These are phyloP conservation scores for Boehmeria nivea DNA, from an alignment of 306 rosid genomes.

Conservation along the genomic window DNA sequence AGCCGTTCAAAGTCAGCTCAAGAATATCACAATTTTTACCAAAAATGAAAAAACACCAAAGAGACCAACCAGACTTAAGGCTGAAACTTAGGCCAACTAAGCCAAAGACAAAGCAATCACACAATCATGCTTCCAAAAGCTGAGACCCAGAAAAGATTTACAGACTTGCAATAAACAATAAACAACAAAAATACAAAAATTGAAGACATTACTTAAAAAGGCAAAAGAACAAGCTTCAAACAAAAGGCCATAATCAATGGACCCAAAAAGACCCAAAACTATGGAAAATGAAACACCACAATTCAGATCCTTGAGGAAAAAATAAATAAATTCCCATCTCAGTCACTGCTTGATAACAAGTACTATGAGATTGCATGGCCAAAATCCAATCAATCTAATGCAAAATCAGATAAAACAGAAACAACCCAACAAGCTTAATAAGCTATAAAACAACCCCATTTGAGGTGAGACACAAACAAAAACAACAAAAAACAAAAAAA, in stretches of 20 bases:
- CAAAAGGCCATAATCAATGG: neutral
- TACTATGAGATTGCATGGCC: constrained; percentile 1
- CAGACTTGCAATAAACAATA: too few species aligned
- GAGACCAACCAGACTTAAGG: too few species aligned
- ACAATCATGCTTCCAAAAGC: too few species aligned
- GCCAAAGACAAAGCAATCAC: constrained; percentile 6
- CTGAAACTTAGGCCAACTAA: too few species aligned
- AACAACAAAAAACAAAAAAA: too few species aligned
- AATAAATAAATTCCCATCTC: constrained; percentile 5
- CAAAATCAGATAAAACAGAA: constrained; percentile 14
- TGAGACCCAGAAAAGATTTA: too few species aligned
- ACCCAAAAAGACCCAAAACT: constrained; percentile 14
- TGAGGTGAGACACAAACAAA: too few species aligned
- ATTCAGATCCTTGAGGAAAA: constrained; percentile 23
- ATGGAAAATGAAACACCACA: constrained; percentile 4
- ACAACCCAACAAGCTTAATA: constrained; percentile 5
- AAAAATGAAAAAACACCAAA: too few species aligned
- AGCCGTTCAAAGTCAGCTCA: too few species aligned
- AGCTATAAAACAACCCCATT: neutral
- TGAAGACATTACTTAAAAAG: neutral
- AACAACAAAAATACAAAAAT: neutral
- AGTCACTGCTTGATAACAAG: constrained; percentile 7
- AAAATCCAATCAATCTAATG: constrained; percentile 8
- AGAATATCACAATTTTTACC: too few species aligned
- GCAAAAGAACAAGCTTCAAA: neutral